A percentile compares a stretch with the other conserved stretches of the same genome.
phyloP scores from a whole-genome alignment of 140 eudicot genomes.

The Oenanthe javanica region DNA sequence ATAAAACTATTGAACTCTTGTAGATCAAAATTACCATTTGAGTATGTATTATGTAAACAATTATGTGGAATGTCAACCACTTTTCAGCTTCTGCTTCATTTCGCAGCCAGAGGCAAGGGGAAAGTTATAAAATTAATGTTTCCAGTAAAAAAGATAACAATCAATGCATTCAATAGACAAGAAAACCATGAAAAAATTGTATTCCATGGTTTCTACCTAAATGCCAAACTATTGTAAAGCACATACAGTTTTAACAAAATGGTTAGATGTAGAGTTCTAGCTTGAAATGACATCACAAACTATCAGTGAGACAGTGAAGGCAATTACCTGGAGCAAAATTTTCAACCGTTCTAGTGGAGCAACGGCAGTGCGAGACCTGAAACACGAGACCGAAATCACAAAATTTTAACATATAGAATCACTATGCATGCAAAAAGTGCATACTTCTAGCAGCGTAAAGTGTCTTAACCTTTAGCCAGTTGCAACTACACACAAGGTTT shows the following conservation, averaged over 20 bases:
- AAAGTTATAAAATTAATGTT: background rate
- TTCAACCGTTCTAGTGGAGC: conserved; percentile 75
- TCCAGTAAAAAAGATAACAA: background rate
- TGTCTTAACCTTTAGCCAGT: background rate
- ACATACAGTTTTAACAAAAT: background rate
- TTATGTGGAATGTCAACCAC: background rate
- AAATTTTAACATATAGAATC: background rate
- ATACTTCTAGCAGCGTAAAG: background rate
- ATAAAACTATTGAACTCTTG: too few relatives aligned
- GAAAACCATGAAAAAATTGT: background rate
- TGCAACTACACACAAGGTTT: background rate
- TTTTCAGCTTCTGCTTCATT: background rate
- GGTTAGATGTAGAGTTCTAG: background rate
- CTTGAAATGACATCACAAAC: background rate
- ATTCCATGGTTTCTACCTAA: background rate
- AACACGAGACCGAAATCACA: conserved; percentile 11
- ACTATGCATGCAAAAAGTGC: background rate
- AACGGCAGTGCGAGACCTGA: conserved; percentile 79
- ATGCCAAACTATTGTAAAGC: background rate
- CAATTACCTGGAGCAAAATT: conserved; percentile 63
- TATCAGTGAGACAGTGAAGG: conserved; percentile 1
- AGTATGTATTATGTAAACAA: background rate
- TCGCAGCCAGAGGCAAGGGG: background rate
- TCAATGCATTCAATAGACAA: background rate
- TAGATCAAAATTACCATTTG: too few relatives aligned